Evolutionary conservation across 139 green algal genomes (phyloP), one percentile per base, ranked within the genome.

Genomic region (Chlamydomonas asymmetrica): DNA sequence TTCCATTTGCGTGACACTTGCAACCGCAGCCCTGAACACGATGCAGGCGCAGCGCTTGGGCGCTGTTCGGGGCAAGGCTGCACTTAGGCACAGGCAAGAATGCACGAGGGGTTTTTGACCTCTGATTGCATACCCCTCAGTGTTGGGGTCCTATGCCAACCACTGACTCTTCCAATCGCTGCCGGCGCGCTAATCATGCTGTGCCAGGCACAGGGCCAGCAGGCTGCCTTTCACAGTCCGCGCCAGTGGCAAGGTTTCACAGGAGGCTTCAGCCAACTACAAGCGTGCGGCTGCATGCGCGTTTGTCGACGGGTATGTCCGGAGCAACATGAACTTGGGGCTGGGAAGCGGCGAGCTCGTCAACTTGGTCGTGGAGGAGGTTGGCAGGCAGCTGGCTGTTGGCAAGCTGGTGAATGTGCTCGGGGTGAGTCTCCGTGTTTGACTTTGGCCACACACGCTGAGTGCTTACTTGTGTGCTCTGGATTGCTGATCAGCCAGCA

Each of bases 281-380:
- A 16, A 9, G 23, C 75, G 69, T 60, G 68, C 61, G 4, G 67
- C 76, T 0, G 62, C 76, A 0, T 29, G 39, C 0, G 38, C 45
- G n/a, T 34, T 61, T 2, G 77, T 83, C 20, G 70, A 79, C 37
- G 69, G 67, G 35, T 83, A 63, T 50, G 59, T 83, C 0, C 61
- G 8, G 3, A 35, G 50, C 38, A 45, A 48, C 34, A 40, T 16
- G 20, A n/a, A 70, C 22, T 8, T 83, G 5, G 77, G 35, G 0
- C 63, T 76, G 40, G 76, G 76, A 2, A 50, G 32, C 0, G 76
- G 76, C 1, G 76, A 82, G 52, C 62, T 82, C 52, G 66, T 16
- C 2, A 64, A 32, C 54, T 41, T 82, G 63, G 69, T 69, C 13
- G 64, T 82, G 5, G 69, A 78, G 76, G 63, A 78, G 63, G 63